Conservation (phyloP, 169 alveolate genomes). For the Neospora caninum region DNA sequence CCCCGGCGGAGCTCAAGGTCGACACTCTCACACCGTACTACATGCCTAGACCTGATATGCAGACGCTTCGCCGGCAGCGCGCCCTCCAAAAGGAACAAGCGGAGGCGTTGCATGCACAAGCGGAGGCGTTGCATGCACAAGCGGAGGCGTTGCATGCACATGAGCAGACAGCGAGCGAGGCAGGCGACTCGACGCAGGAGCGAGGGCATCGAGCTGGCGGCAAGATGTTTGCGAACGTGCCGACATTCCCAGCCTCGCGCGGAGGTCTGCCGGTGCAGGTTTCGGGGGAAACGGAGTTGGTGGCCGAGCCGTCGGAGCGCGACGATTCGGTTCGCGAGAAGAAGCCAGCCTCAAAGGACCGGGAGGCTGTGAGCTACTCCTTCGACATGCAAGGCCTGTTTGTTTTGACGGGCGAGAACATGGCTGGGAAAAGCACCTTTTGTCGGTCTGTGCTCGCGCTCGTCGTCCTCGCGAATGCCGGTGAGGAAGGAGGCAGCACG, state of each 20-base stretch:
- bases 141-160: background rate
- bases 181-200: no score
- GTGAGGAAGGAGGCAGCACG: background rate
- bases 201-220: background rate
- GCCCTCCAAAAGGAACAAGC: background rate
- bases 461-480: slow-evolving; percentile 33
- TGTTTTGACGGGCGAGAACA: slow-evolving; percentile 55
- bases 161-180: no score
- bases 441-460: slow-evolving; percentile 42
- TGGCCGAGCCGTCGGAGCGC: no score
- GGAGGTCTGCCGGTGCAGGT: background rate
- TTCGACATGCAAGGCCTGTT: slow-evolving; percentile 34
- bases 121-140: background rate
- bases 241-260: background rate
- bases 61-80: background rate
- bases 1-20: slow-evolving; percentile 29
- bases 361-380: background rate
- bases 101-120: background rate
- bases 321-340: background rate
- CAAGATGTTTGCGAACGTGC: no score
- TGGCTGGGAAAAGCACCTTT: slow-evolving; percentile 57
- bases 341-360: background rate
- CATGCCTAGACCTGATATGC: background rate
- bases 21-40: slow-evolving; percentile 42
- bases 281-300: no score